Percentiles rank a stretch among this genome's conserved stretches.
These are phyloP conservation scores for Debaryomycetaceae sp. DNA, from an alignment of 1,139 yeast genomes.

Conservation along the genomic window DNA sequence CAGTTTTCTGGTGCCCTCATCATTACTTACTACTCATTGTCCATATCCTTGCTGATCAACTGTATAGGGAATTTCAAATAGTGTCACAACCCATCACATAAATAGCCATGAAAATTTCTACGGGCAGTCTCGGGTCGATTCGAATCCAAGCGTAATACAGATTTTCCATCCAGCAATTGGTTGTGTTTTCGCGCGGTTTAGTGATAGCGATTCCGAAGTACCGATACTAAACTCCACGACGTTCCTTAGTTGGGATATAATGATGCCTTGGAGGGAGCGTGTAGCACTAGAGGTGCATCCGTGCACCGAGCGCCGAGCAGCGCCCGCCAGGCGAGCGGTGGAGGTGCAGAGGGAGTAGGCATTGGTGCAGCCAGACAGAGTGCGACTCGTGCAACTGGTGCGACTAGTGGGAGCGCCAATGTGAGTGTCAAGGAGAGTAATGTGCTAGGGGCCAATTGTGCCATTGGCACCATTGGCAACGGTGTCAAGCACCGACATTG, in stretches of 20 bases:
- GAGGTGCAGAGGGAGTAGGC: too few species aligned
- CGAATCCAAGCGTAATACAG: constrained; percentile 1
- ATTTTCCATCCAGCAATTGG: constrained; percentile 3
- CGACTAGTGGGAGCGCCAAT: too few species aligned
- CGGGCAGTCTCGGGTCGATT: constrained; percentile 3
- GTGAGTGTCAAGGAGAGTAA: too few species aligned
- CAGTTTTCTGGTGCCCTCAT: neutral
- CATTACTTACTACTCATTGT: constrained; percentile 3
- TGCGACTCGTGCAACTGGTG: too few species aligned
- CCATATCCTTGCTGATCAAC: constrained; percentile 1
- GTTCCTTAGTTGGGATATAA: constrained; percentile 43
- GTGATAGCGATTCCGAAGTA: neutral
- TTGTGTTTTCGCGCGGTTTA: neutral
- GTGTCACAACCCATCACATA: neutral
- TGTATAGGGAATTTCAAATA: neutral
- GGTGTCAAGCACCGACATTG: too few species aligned
- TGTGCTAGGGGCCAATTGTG: too few species aligned
- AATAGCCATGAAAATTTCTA: constrained; percentile 1
- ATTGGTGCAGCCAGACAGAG: too few species aligned
- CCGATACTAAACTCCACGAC: neutral
- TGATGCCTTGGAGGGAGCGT: constrained; percentile 29
- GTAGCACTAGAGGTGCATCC: neutral
- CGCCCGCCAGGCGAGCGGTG: too few species aligned
- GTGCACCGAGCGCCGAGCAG: neutral
- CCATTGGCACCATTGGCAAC: too few species aligned